Evolutionary conservation across 108 stramenopile species (phyloP).

Genomic region (Pseudonitzschia multiseries): DNA sequence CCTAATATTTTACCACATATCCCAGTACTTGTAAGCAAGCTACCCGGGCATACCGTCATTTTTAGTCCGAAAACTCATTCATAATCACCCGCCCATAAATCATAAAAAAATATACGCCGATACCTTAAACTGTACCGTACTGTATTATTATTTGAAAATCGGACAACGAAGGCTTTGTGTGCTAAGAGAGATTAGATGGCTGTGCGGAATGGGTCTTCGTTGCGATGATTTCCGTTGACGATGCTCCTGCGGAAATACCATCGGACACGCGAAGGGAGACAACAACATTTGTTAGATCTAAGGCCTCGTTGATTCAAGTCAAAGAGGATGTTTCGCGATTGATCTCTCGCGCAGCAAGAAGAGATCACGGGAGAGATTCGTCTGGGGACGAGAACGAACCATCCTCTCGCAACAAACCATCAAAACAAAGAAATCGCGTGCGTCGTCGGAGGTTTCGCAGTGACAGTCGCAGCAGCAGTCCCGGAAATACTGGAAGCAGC

Average conservation of each 20-base stretch:
- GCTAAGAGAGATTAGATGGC: too few relatives aligned
- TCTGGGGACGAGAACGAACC: not conserved
- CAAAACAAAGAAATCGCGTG: not conserved
- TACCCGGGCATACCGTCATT: too few relatives aligned
- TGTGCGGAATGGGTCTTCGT: too few relatives aligned
- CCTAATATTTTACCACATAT: too few relatives aligned
- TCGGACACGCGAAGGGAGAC: not conserved
- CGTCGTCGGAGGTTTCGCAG: not conserved
- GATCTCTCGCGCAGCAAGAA: not conserved
- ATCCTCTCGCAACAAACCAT: not conserved
- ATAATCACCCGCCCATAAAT: too few relatives aligned
- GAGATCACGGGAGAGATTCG: not conserved
- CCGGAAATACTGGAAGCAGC: not conserved
- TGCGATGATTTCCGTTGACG: too few relatives aligned
- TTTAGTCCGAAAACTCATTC: too few relatives aligned
- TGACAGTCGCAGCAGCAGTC: not conserved
- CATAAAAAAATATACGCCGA: too few relatives aligned
- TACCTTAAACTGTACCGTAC: too few relatives aligned
- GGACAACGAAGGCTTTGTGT: too few relatives aligned
- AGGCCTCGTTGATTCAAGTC: not conserved
- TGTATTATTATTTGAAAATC: too few relatives aligned
- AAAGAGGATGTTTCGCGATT: not conserved
- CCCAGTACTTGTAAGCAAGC: too few relatives aligned
- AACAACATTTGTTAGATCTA: not conserved
- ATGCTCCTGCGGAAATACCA: not conserved